A percentile compares a stretch with the other conserved stretches of the same genome.
Conservation (phyloP, 1,284 basidiomycete genomes). For the Cryptococcus sp. region DNA sequence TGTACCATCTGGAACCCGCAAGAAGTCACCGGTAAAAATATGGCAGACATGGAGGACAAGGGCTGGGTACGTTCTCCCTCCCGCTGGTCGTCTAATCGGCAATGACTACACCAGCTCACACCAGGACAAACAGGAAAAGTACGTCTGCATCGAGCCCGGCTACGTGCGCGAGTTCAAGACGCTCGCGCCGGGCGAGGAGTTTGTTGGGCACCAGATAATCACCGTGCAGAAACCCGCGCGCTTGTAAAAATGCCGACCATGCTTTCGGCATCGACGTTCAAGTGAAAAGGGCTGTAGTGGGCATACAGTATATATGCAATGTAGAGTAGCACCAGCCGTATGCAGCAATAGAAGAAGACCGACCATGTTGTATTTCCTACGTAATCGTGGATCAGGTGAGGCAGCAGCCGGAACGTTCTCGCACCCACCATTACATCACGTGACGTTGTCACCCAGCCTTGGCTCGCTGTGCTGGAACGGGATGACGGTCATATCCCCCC, state of each 20-base stretch:
- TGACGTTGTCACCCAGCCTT: not conserved
- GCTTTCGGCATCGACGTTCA: not conserved
- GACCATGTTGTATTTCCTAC: not conserved
- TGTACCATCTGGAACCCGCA: constrained; percentile 75
- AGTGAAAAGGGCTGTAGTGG: not conserved
- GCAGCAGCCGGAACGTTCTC: constrained; percentile 12
- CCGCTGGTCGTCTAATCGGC: not conserved
- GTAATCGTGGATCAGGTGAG: not conserved
- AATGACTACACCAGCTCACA: constrained; percentile 10
- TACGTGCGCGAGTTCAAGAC: constrained; percentile 56
- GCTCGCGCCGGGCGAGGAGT: constrained; percentile 62
- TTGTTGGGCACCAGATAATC: constrained; percentile 70
- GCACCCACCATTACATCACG: not conserved
- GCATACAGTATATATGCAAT: constrained; percentile 2
- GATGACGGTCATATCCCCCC: not conserved
- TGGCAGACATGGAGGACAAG: constrained; percentile 77
- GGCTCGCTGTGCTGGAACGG: not conserved
- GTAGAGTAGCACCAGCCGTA: not conserved
- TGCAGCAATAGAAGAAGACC: not conserved
- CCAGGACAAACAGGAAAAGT: constrained; percentile 59
- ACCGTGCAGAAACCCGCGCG: constrained; percentile 19
- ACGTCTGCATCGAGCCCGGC: constrained; percentile 82
- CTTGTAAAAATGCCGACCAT: constrained; percentile 18
- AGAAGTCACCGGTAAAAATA: constrained; percentile 62
- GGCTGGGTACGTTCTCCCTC: constrained; percentile 64